These are phyloP conservation scores for Spergularia bocconei DNA, from an alignment of 148 eudicot genomes.

Conservation along the genomic window DNA sequence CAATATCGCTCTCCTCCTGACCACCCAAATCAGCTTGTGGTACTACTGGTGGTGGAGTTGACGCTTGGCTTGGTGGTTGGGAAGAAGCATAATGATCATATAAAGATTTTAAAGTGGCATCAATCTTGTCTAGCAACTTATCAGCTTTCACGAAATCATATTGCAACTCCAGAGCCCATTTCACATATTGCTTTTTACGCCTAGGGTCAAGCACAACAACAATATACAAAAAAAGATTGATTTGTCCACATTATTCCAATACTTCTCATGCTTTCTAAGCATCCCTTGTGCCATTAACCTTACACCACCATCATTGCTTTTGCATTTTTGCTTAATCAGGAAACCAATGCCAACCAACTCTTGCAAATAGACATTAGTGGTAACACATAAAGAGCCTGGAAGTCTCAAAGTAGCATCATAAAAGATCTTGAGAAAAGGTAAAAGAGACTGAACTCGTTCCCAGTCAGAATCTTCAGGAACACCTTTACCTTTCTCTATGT, in stretches of 20 bases:
- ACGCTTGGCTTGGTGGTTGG: neutral
- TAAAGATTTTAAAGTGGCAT: neutral
- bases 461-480: neutral
- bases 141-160: neutral
- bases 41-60: no score
- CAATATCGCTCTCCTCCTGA: no score
- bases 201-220: constrained; percentile 1
- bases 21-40: no score
- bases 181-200: no score
- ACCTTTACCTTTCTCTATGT: neutral
- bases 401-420: neutral
- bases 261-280: neutral
- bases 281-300: neutral
- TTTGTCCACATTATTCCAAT: constrained; percentile 9
- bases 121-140: neutral
- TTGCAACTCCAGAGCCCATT: neutral
- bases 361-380: neutral
- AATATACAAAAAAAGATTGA: neutral
- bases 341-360: neutral
- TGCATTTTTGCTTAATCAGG: neutral
- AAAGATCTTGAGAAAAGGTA: no score
- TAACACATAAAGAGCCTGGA: neutral
- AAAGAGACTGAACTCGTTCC: neutral
- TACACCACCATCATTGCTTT: neutral
- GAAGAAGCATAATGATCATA: neutral